phyloP scores from a whole-genome alignment of 768 basidiomycete species.

The Chiua virens region DNA sequence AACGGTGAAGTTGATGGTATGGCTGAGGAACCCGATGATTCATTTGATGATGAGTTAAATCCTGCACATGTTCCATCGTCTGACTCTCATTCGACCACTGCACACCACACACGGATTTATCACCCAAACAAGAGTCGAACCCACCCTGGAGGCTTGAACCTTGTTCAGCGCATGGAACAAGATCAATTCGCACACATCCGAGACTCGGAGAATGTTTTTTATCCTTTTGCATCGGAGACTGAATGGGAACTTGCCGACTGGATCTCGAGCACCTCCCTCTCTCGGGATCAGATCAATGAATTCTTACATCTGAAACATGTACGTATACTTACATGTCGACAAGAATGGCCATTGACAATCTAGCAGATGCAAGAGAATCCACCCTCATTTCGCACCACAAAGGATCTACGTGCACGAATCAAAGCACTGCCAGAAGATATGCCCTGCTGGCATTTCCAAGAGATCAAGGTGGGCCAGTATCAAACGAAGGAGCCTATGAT shows the following conservation, averaged over 20 bases:
- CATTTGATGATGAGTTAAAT: too few relatives aligned
- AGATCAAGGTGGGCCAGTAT: slow-evolving; percentile 4
- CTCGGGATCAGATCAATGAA: background rate
- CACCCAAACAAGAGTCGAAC: background rate
- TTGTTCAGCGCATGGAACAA: background rate
- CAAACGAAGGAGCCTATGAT: background rate
- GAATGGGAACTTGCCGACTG: background rate
- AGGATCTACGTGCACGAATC: background rate
- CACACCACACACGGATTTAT: background rate
- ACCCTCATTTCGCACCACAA: background rate
- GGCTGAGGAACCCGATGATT: too few relatives aligned
- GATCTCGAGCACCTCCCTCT: background rate
- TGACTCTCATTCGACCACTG: too few relatives aligned
- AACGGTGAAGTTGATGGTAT: too few relatives aligned
- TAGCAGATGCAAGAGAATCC: background rate
- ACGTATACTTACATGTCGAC: background rate
- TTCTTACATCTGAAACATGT: background rate
- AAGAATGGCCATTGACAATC: too few relatives aligned
- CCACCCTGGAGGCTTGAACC: background rate
- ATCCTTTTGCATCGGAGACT: background rate
- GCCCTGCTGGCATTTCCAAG: slow-evolving; percentile 1
- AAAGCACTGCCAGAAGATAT: slow-evolving; percentile 3
- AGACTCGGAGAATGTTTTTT: background rate
- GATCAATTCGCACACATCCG: background rate
- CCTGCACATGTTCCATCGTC: too few relatives aligned